Evolutionary conservation across 352 stramenopile genomes (phyloP), one percentile per base, ranked within the genome.

Genomic region (Phytophthora multivora): DNA sequence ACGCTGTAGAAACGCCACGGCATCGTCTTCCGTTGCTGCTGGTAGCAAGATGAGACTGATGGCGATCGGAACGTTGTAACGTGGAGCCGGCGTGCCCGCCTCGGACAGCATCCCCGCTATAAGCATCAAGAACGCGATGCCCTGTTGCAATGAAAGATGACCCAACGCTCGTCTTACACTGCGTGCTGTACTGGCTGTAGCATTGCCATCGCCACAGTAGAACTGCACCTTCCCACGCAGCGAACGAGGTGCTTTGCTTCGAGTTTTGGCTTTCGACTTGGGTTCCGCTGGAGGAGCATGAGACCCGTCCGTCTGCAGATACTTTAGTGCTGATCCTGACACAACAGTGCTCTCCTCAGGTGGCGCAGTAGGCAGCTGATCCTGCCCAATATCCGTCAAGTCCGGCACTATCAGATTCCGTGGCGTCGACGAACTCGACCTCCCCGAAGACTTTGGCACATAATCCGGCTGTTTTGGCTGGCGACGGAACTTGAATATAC

Each of bases 21-120:
- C 46, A 4, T 63, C 66, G 21, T 88, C 69, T 30, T 81, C 69
- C 0, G 68, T 55, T 4, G 59, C 43, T 9, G 50, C 49, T 2
- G 71, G 56, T 18, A 68, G 47, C 36, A 84, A 72, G 38, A 91
- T 80, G 18, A 89, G 50, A 25, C 59, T 42, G 23, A 87, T 79
- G 10, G 77, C 83, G 12, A 92, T 73, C 2, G 85, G 79, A 6
- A 86, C 76, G 59, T 94, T 94, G 73, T 91, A 87, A 5, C 85
- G 66, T 19, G 85, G 84, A 13, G 69, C 75, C 5, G 83, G 85
- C 1, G 83, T 89, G 11, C 79, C 70, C 16, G 71, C 69, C 50
- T 92, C 83, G 1, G 80, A 89, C 10, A 92, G 12, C 50, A 94
- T 73, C 1, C 77, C 79, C n/a, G 69, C 58, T 35, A 92, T 18